Base-by-base conservation (phyloP, 768 basidiomycete genomes). In the Termitomyces sp. region DNA sequence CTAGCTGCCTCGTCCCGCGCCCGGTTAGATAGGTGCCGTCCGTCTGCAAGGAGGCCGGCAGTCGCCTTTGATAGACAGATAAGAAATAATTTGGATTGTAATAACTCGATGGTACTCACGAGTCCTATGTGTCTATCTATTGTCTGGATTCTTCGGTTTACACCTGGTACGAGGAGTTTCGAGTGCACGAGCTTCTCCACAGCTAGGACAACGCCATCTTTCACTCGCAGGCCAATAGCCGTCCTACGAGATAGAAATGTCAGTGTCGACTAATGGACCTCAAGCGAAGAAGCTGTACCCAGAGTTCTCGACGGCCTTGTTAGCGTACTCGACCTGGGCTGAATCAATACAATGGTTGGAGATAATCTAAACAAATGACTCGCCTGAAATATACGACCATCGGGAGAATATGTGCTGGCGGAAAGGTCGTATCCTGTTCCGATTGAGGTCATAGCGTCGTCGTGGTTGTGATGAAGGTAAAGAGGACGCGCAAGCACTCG, bases 401-500 rank as follows among this genome's bases (percentile, higher is more conserved):
- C 96, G 63, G 96, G 96, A 24, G 92, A 94, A 79, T 94, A 95
- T 52, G 92, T 96, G 70, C 89, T 92, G 54, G 93, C 90, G 59
- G 92, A 94, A 62, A 96, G 88, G 83, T 98, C 97, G 81, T 98
- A 98, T 61, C 97, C 97, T 70, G 97, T 98, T 63, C 97, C 96
- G 73, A 98, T 98, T 49, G 96, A 98, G 62, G 96, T 96, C 96
- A 98, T 97, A 67, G 71, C 74, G 61, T 58, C 56, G 57, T 57
- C 40, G 60, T 51, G 8, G 60, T 57, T 32, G 60, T 62, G 65
- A 67, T 55, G 60, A 63, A 63, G 55, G 61, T 63, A 48, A 54
- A 62, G 64, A 67, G 72, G 75, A 80, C 80, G 77, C 78, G 80
- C 78, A 79, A 79, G 73, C 74, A 65, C 62, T 58, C 54, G 66